Evolutionary conservation across 179 eudicot species (phyloP).

Genomic region (Silene vulgaris): DNA sequence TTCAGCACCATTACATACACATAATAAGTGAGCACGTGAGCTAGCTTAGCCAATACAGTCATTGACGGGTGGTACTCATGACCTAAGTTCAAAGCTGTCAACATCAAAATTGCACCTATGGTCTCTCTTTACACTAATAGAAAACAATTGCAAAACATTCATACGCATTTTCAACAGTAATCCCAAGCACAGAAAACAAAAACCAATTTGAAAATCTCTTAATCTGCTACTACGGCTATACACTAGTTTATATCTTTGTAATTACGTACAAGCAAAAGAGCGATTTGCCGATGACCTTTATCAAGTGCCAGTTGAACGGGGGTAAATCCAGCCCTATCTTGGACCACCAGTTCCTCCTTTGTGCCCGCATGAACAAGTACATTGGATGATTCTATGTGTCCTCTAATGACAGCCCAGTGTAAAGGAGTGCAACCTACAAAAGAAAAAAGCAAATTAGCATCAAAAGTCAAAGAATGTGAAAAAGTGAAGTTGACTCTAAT

Average conservation of each 20-base stretch:
- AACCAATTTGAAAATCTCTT: constrained; percentile 4
- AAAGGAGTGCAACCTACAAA: constrained; percentile 84
- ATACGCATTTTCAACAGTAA: neutral
- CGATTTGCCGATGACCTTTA: constrained; percentile 93
- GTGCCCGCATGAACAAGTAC: constrained; percentile 86
- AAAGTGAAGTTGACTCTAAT: neutral
- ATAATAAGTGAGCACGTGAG: neutral
- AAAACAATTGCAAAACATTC: neutral
- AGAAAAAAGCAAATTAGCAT: constrained; percentile 18
- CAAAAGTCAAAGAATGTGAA: neutral
- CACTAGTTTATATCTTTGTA: constrained; percentile 18
- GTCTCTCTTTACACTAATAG: neutral
- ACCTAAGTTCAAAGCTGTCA: neutral
- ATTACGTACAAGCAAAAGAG: constrained; percentile 75
- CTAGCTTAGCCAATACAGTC: neutral
- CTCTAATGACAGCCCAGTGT: constrained; percentile 91
- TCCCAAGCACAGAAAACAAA: neutral
- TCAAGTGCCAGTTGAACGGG: constrained; percentile 82
- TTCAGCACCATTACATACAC: neutral
- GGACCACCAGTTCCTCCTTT: constrained; percentile 66
- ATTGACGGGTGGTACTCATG: neutral
- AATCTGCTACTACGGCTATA: constrained; percentile 4
- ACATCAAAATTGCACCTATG: neutral
- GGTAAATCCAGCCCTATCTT: constrained; percentile 77
- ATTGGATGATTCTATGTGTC: constrained; percentile 76